Conservation (phyloP, 768 basidiomycete genomes). For the Amanita rimosa region DNA sequence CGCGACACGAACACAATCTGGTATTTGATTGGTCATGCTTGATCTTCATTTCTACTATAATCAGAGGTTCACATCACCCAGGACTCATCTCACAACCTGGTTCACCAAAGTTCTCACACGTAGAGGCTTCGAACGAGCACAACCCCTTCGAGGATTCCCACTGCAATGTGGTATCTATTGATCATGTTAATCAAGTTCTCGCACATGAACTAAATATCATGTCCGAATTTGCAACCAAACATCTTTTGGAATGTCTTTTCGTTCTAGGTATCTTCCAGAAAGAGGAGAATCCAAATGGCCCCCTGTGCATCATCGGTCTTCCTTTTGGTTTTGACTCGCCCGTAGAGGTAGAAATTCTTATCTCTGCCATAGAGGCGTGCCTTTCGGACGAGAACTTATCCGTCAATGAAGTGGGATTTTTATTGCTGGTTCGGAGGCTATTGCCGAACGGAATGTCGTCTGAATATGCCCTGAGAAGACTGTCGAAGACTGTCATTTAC, state of each 20-base stretch:
- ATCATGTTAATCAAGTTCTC: constrained; percentile 50
- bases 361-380: constrained; percentile 61
- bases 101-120: constrained; percentile 37
- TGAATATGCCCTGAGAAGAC: constrained; percentile 53
- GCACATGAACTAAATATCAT: constrained; percentile 46
- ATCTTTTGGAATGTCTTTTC: constrained; percentile 48
- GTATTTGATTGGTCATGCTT: constrained; percentile 64
- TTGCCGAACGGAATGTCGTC: constrained; percentile 70
- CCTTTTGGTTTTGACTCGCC: constrained; percentile 66
- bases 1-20: constrained; percentile 30
- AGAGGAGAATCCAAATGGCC: constrained; percentile 21
- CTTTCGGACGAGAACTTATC: constrained; percentile 61
- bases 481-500: constrained; percentile 42
- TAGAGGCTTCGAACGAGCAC: constrained; percentile 16
- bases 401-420: constrained; percentile 62
- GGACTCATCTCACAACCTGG: constrained; percentile 9
- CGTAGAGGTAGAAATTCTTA: constrained; percentile 59
- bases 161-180: constrained; percentile 47
- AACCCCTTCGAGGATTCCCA: constrained; percentile 24
- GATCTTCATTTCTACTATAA: constrained; percentile 44
- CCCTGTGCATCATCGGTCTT: constrained; percentile 50
- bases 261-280: constrained; percentile 52
- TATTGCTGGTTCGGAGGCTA: constrained; percentile 55
- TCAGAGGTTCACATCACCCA: constrained; percentile 32
- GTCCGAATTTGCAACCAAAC: constrained; percentile 38